These are phyloP conservation scores for Barbarea vulgaris DNA, from an alignment of 345 rosid species.

Conservation along the genomic window DNA sequence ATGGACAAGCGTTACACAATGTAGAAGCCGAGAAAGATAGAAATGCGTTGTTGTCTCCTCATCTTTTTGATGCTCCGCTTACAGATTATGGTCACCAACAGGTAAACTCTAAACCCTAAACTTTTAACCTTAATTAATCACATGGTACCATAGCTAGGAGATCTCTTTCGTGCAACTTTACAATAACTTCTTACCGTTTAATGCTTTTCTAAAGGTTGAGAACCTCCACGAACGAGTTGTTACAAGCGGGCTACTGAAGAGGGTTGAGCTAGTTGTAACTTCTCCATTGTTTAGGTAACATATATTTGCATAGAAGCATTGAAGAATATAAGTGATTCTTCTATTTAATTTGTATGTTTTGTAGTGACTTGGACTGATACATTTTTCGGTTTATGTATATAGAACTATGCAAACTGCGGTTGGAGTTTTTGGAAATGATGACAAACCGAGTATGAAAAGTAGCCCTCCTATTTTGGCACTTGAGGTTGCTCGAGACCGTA, in stretches of 20 bases:
- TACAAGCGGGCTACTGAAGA: conserved; percentile 37
- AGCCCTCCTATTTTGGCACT: conserved; percentile 65
- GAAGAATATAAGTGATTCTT: not conserved
- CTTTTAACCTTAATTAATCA: not conserved
- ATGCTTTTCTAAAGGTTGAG: conserved; percentile 34
- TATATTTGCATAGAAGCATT: not conserved
- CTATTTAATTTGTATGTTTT: not conserved
- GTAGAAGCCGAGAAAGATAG: conserved; percentile 55
- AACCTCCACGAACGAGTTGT: conserved; percentile 35
- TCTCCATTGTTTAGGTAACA: conserved; percentile 44
- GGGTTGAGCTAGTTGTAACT: conserved; percentile 41
- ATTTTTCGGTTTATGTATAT: not conserved
- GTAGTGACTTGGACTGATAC: not conserved
- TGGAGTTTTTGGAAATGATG: conserved; percentile 60
- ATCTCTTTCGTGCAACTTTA: not conserved
- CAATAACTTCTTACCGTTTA: not conserved
- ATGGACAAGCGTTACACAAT: conserved; percentile 72
- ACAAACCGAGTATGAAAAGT: conserved; percentile 21
- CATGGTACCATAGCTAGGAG: not conserved
- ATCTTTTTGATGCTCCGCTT: conserved; percentile 64
- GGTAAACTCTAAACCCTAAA: conserved; percentile 36
- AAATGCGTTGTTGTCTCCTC: conserved; percentile 47
- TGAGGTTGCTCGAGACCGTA: conserved; percentile 77
- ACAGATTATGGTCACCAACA: conserved; percentile 62
- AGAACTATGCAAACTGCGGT: conserved; percentile 85